Percentiles rank a stretch among this genome's conserved stretches.
Conservation (phyloP, 805 yeast species). For the Zygosaccharomyces pseudorouxii region DNA sequence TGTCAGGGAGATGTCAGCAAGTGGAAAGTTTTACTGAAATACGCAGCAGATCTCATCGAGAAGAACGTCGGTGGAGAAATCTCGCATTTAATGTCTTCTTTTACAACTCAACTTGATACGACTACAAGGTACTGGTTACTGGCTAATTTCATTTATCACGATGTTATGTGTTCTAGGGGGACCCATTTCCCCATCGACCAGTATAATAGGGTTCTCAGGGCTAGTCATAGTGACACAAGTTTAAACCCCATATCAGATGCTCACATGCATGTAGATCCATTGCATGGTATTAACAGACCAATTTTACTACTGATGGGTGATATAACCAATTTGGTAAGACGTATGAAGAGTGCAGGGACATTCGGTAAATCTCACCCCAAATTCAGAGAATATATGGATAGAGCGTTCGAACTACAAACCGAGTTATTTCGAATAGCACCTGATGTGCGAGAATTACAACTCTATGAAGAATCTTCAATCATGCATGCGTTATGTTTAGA, state of each 20-base stretch:
- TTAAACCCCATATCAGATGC: constrained; percentile 2
- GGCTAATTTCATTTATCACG: constrained; percentile 78
- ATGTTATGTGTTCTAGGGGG: constrained; percentile 61
- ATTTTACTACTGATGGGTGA: constrained; percentile 65
- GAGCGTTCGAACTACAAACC: constrained; percentile 18
- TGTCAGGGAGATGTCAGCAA: constrained; percentile 75
- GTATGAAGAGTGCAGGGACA: constrained; percentile 36
- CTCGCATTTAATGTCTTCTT: constrained; percentile 39
- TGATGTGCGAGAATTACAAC: constrained; percentile 13
- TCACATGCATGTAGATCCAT: constrained; percentile 55
- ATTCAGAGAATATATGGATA: constrained; percentile 15
- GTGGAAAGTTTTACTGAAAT: constrained; percentile 63
- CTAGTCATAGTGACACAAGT: constrained; percentile 2
- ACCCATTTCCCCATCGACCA: constrained; percentile 60
- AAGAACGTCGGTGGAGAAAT: constrained; percentile 55
- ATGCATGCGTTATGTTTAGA: constrained; percentile 66
- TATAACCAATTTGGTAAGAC: constrained; percentile 55
- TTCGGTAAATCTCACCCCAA: constrained; percentile 23
- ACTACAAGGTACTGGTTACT: constrained; percentile 57
- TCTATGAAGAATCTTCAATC: constrained; percentile 33
- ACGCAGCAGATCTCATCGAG: constrained; percentile 61
- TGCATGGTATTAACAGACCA: constrained; percentile 68
- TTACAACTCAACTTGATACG: constrained; percentile 42
- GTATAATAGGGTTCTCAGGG: constrained; percentile 51
- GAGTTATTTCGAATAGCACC: constrained; percentile 16